A percentile compares a stretch with the other conserved stretches of the same genome.
phyloP scores from a whole-genome alignment of 768 basidiomycete species.

The Panus rudis region DNA sequence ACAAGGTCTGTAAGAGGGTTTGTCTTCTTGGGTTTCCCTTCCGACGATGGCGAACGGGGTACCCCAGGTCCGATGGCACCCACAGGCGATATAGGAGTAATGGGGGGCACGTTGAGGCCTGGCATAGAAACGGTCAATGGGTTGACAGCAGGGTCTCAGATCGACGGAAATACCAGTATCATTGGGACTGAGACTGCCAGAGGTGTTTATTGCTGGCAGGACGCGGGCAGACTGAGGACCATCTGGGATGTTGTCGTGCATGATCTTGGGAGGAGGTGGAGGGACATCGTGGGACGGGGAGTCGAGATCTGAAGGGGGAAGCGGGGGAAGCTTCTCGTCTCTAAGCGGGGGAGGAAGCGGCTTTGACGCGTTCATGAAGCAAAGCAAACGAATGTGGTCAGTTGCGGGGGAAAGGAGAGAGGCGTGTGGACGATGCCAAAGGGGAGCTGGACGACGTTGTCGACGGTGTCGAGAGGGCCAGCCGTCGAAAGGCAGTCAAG shows the following conservation, averaged over 20 bases:
- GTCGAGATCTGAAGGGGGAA: constrained; percentile 16
- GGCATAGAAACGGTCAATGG: neutral
- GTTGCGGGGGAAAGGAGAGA: constrained; percentile 1
- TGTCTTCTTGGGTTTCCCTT: constrained; percentile 49
- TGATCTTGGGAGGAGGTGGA: constrained; percentile 19
- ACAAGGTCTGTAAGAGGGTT: constrained; percentile 91
- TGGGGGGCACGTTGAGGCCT: constrained; percentile 6
- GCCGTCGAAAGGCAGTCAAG: no score
- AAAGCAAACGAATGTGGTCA: neutral
- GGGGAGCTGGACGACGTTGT: constrained; percentile 3
- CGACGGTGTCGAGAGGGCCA: no score
- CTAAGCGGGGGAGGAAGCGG: constrained; percentile 23
- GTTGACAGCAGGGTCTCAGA: constrained; percentile 1
- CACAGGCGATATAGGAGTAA: constrained; percentile 10
- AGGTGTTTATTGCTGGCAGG: constrained; percentile 12
- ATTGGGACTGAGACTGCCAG: constrained; percentile 4
- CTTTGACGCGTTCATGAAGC: constrained; percentile 17
- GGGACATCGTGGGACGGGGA: constrained; percentile 9
- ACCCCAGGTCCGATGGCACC: constrained; percentile 19
- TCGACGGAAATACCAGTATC: constrained; percentile 6
- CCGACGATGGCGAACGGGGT: constrained; percentile 24
- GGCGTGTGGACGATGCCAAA: constrained; percentile 9
- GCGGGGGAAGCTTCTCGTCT: constrained; percentile 25
- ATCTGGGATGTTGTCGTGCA: no score
- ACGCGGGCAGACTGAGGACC: no score